Percentiles rank a stretch among this genome's conserved stretches.
Evolutionary conservation across 345 rosid species (phyloP).

Genomic region (Nephelium lappaceum): DNA sequence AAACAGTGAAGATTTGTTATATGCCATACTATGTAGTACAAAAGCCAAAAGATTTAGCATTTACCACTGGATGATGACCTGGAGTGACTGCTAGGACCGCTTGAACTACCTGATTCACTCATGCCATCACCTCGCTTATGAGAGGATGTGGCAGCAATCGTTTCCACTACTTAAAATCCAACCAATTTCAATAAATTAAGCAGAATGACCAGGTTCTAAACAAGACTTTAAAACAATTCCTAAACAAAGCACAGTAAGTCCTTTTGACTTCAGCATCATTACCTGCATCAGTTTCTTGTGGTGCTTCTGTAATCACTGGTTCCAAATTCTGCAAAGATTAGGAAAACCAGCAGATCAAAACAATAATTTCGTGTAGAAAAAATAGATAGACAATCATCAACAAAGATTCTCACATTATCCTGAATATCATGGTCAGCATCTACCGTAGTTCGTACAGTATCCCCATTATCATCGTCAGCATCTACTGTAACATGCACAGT

Average conservation of each 20-base stretch:
- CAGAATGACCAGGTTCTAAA: slow-evolving; percentile 1
- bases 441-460: not conserved
- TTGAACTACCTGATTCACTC: slow-evolving; percentile 47
- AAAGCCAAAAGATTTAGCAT: slow-evolving; percentile 3
- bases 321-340: slow-evolving; percentile 35
- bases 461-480: not conserved
- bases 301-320: slow-evolving; percentile 26
- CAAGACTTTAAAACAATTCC: not conserved
- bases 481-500: slow-evolving; percentile 39
- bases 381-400: slow-evolving; percentile 2
- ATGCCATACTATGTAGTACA: not conserved
- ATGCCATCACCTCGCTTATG: slow-evolving; percentile 34
- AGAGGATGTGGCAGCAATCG: slow-evolving; percentile 21
- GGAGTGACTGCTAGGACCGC: slow-evolving; percentile 50
- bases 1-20: slow-evolving; percentile 3
- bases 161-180: slow-evolving; percentile 31
- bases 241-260: slow-evolving; percentile 9
- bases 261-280: slow-evolving; percentile 17
- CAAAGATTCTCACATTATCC: slow-evolving; percentile 7
- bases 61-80: slow-evolving; percentile 60
- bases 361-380: not conserved
- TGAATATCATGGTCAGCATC: too few species aligned
- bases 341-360: slow-evolving; percentile 10
- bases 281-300: slow-evolving; percentile 40
- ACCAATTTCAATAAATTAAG: slow-evolving; percentile 5